Percentiles rank a stretch among this genome's conserved stretches.
These are phyloP conservation scores for Camellia lanceoleosa DNA, from an alignment of 148 eudicot species.

Conservation along the genomic window DNA sequence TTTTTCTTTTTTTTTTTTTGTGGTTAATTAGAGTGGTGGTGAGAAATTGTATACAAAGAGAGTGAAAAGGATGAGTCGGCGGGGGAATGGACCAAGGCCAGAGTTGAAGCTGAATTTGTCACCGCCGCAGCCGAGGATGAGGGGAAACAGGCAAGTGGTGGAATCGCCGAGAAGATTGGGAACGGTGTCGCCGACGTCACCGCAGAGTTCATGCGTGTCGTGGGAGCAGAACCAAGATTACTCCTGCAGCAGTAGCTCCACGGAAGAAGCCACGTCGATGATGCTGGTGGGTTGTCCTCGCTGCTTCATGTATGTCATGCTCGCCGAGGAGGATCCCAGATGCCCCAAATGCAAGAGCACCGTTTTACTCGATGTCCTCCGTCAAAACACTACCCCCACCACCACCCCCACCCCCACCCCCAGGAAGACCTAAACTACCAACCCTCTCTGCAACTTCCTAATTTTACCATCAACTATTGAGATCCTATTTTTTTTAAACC, in stretches of 20 bases:
- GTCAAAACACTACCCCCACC: constrained; percentile 16
- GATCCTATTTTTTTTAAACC: too few species aligned
- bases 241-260: constrained; percentile 39
- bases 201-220: constrained; percentile 58
- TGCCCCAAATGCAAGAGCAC: constrained; percentile 79
- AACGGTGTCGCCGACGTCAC: constrained; percentile 42
- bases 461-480: neutral
- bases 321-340: constrained; percentile 53
- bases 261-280: constrained; percentile 45
- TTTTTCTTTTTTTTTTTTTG: neutral
- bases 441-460: neutral
- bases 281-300: constrained; percentile 67
- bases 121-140: constrained; percentile 30
- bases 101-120: constrained; percentile 61
- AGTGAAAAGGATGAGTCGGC: constrained; percentile 31
- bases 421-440: constrained; percentile 25
- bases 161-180: constrained; percentile 45
- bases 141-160: constrained; percentile 12
- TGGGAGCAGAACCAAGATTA: constrained; percentile 40
- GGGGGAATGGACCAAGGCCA: constrained; percentile 37
- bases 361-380: constrained; percentile 53
- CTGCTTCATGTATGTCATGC: constrained; percentile 68
- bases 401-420: neutral
- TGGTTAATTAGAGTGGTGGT: too few species aligned
- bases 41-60: neutral